Base-by-base conservation (phyloP, 2,329 filamentous ascomycete species). In the Fusarium praegraminearum region DNA sequence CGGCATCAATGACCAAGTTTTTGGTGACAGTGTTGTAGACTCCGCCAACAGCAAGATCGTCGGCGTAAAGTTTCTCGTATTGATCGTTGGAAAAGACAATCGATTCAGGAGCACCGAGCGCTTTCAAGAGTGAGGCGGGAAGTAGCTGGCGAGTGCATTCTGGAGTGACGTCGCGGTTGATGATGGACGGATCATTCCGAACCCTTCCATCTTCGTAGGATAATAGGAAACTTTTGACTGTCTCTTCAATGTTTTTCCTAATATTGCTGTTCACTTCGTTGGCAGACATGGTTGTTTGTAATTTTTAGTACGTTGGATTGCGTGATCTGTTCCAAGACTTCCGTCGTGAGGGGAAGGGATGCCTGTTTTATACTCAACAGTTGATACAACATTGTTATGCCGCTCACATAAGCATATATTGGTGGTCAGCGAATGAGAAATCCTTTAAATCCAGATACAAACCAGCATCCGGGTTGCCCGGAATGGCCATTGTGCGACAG, bases 71-170 rank as follows among this genome's bases (percentile, higher is more conserved):
- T 8, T 53, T 44, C 22, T 67, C 49, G 28, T 70, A 70, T 18
- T 54, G 10, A 11, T 45, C 54, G 41, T 70, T 70, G 36, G 53
- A 11, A 2, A 70, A 67, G n/a, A 16, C 11, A 44, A 60, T n/a
- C 2, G 61, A 24, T 26, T 43, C 43, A 16, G 61, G 61, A 5
- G 24, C 32, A 22, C 61, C 61, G 16, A 64, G 59, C 13, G 38
- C 16, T 7, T 64, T 64, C 16, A 59, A 64, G 11, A 64, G 36
- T 1, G 61, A 64, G 7, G 6, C 26, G 3, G 67, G 67, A 15
- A 70, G 54, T 6, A 70, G 24, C 12, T 70, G 58, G 5, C 67
- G 62, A 35, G 53, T 70, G 32, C 67, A 70, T 10, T 54, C 41
- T 20, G 47, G 15, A n/a, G 67, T 50, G 9, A 67, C 57, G 13